Percentiles rank a stretch among this genome's conserved stretches.
Evolutionary conservation across 1,284 basidiomycete species (phyloP).

Genomic region (Rhodotorula sp.): DNA sequence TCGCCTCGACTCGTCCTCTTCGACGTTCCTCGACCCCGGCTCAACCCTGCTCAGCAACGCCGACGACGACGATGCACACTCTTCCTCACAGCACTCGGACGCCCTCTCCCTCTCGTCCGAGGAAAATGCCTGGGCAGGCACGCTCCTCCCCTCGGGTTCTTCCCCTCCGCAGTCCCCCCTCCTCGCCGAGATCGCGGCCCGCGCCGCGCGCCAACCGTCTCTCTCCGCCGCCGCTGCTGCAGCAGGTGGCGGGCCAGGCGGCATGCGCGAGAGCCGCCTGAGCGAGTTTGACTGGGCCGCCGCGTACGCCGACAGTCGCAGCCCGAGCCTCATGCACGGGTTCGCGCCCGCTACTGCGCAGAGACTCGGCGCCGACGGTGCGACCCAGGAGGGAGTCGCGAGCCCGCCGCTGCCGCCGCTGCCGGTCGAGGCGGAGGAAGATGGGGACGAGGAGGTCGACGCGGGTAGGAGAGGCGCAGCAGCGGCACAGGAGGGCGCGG

Average conservation of each 20-base stretch:
- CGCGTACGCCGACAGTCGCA: conserved; percentile 9
- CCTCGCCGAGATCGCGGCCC: neutral
- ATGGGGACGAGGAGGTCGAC: neutral
- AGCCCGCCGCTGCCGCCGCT: conserved; percentile 2
- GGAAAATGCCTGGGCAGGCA: conserved; percentile 15
- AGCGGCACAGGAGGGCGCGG: neutral
- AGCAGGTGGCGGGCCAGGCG: neutral
- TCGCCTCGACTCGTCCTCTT: neutral
- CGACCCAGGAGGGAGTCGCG: neutral
- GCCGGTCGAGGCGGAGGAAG: neutral
- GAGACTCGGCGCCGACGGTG: neutral
- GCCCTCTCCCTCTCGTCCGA: conserved; percentile 8
- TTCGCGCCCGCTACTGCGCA: neutral
- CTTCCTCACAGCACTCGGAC: neutral
- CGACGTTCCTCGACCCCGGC: neutral
- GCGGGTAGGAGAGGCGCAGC: too few relatives aligned
- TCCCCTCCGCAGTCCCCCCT: conserved; percentile 5
- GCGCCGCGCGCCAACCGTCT: neutral
- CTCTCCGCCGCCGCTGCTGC: neutral
- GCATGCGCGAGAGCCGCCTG: neutral
- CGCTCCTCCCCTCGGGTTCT: neutral
- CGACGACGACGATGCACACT: neutral
- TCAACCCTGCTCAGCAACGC: neutral
- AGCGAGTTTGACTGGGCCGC: conserved; percentile 32
- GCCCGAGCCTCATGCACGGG: neutral